These are phyloP conservation scores for Irpex sp. DNA, from an alignment of 1,284 basidiomycete genomes.

Conservation along the genomic window DNA sequence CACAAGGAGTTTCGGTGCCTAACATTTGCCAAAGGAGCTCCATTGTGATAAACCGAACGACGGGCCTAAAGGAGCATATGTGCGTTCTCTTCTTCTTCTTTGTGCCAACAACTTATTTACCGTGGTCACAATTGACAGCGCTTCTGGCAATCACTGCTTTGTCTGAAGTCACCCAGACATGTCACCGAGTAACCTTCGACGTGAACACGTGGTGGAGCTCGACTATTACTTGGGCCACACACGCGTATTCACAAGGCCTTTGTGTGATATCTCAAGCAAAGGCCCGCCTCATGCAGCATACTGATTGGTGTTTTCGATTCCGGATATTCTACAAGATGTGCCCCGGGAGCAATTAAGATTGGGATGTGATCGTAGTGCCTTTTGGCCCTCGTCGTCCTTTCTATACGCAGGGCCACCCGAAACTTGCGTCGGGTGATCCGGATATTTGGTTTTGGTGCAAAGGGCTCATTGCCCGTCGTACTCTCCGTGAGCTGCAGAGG, in stretches of 20 bases:
- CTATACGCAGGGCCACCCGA: background rate
- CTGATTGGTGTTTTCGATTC: background rate
- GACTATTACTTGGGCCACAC: too few relatives aligned
- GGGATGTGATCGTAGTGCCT: too few relatives aligned
- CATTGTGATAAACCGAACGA: too few relatives aligned
- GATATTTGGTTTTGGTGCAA: background rate
- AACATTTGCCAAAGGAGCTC: too few relatives aligned
- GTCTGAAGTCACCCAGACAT: background rate
- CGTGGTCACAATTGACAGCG: background rate
- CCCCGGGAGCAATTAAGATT: background rate
- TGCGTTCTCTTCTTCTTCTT: too few relatives aligned
- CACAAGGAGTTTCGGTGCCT: too few relatives aligned
- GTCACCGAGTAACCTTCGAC: background rate
- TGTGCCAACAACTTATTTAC: too few relatives aligned
- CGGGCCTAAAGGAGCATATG: too few relatives aligned
- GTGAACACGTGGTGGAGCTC: background rate
- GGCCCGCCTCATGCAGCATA: background rate
- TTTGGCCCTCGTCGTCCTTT: background rate
- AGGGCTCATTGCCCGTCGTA: background rate
- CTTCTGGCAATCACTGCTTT: background rate
- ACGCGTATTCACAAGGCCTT: background rate
- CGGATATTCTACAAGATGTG: background rate
- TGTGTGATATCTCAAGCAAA: background rate
- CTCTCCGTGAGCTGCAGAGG: background rate
- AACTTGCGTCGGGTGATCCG: background rate